Evolutionary conservation across 1,139 yeast genomes (phyloP).

Genomic region (Pneumocystis wakefieldiae): DNA sequence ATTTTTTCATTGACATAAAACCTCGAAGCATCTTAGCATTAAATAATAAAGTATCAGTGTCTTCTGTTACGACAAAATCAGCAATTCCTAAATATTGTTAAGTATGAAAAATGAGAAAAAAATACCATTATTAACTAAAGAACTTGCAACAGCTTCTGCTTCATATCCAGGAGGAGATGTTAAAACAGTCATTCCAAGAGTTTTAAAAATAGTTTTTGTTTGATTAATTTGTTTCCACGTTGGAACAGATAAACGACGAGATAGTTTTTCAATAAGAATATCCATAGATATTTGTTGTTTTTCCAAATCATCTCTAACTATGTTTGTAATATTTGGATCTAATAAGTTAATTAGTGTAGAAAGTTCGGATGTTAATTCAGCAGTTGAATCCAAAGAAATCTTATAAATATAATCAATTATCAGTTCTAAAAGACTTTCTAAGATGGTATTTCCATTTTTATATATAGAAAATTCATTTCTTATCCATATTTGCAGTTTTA

Average conservation of each 20-base stretch:
- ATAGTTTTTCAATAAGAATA: background rate
- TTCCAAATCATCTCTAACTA: background rate
- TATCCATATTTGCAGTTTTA: background rate
- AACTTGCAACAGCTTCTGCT: conserved; percentile 1
- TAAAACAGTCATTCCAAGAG: background rate
- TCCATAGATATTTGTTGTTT: background rate
- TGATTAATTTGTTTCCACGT: background rate
- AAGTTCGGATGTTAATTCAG: background rate
- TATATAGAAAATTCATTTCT: background rate
- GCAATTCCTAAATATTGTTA: background rate
- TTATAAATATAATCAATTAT: background rate
- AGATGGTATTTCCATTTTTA: background rate
- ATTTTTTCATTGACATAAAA: conserved; percentile 3
- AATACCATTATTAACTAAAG: conserved; percentile 1
- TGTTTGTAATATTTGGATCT: background rate
- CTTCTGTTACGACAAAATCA: conserved; percentile 2
- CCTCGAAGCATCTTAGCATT: conserved; percentile 10
- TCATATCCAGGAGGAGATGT: background rate
- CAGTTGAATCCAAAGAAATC: background rate
- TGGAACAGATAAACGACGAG: background rate
- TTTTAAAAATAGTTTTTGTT: background rate
- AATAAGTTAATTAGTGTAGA: background rate
- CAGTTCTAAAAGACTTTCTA: background rate
- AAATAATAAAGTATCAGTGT: conserved; percentile 10
- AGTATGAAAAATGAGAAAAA: background rate